Conservation (phyloP, 2,329 filamentous ascomycete species). For the Diplodia seriata region DNA sequence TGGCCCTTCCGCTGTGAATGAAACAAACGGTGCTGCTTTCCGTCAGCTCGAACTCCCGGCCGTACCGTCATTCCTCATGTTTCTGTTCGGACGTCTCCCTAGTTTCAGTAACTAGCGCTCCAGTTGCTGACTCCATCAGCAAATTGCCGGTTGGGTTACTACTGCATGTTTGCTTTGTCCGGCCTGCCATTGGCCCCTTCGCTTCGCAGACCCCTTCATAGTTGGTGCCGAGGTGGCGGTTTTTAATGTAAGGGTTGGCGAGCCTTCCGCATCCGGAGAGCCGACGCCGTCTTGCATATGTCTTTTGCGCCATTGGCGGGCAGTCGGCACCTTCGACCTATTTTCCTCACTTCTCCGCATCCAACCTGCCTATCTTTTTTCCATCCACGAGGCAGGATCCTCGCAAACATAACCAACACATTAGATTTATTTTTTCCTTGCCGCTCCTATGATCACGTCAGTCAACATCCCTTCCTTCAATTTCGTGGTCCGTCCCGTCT, state of each 20-base stretch:
- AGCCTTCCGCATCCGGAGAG: background rate
- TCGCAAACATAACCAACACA: no score
- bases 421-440: background rate
- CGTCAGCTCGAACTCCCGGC: conserved; percentile 9
- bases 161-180: background rate
- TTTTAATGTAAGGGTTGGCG: conserved; percentile 18
- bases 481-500: background rate
- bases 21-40: background rate
- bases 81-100: background rate
- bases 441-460: background rate
- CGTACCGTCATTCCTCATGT: background rate
- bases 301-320: conserved; percentile 1
- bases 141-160: background rate
- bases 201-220: conserved; percentile 1
- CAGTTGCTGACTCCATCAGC: background rate
- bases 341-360: background rate
- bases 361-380: background rate
- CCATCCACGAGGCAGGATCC: background rate
- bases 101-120: background rate
- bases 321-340: background rate
- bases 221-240: background rate
- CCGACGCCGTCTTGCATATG: background rate
- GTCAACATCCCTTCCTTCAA: background rate
- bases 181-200: conserved; percentile 1
- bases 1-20: background rate